Conservation (phyloP, 495 filamentous ascomycete species). For the Beverwykella pulmonaria region DNA sequence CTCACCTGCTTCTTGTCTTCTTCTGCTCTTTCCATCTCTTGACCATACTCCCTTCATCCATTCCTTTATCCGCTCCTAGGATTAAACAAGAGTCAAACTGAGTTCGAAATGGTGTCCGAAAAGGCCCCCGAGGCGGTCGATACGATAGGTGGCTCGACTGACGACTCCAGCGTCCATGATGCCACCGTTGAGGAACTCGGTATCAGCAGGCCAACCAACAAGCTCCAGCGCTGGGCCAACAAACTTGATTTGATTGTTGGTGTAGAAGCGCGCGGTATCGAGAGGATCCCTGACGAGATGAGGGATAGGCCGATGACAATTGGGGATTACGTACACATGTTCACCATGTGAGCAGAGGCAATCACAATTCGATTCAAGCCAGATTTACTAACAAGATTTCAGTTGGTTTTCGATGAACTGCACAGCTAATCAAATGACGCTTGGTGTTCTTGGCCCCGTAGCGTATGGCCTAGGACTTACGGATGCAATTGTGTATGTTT, state of each 20-base stretch:
- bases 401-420: conserved; percentile 32
- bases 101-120: conserved; percentile 1
- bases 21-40: not conserved
- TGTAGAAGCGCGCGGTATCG: conserved; percentile 27
- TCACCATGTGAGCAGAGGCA: conserved; percentile 9
- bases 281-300: conserved; percentile 17
- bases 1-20: not conserved
- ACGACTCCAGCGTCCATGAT: conserved; percentile 5
- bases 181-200: conserved; percentile 18
- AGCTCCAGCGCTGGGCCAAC: conserved; percentile 19
- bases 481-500: conserved; percentile 20
- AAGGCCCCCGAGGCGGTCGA: not conserved
- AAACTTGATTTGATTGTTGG: conserved; percentile 18
- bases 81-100: not conserved
- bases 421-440: conserved; percentile 29
- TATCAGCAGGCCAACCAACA: conserved; percentile 15
- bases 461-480: conserved; percentile 26
- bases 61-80: not conserved
- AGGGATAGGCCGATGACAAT: conserved; percentile 10
- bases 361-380: not conserved
- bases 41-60: not conserved
- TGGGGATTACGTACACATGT: conserved; percentile 25
- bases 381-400: not conserved
- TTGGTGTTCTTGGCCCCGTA: conserved; percentile 29
- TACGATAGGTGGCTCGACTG: not conserved